These are phyloP conservation scores for Bipolaris zeicola DNA, from an alignment of 2,329 filamentous ascomycete genomes.

Conservation along the genomic window DNA sequence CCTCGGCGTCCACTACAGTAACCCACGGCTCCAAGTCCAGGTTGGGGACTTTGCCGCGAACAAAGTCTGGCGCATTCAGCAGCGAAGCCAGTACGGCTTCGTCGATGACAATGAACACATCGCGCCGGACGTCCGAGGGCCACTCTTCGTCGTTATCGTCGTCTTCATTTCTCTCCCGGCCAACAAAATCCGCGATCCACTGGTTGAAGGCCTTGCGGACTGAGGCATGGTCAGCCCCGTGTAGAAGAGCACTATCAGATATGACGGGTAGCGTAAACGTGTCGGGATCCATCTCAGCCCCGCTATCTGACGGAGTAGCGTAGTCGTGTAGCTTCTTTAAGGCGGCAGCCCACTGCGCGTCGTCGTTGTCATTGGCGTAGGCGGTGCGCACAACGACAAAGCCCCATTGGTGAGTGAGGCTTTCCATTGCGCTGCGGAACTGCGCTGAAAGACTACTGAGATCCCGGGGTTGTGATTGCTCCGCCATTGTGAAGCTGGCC, in stretches of 20 bases:
- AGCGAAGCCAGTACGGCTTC: neutral
- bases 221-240: neutral
- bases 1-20: neutral
- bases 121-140: neutral
- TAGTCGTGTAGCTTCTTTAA: conserved; percentile 1
- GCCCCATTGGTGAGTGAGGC: neutral
- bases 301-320: neutral
- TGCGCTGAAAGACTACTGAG: neutral
- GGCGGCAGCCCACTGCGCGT: neutral
- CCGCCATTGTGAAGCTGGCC: neutral
- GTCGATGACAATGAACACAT: neutral
- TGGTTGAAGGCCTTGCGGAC: neutral
- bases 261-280: neutral
- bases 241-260: neutral
- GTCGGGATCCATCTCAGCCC: neutral
- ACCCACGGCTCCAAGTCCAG: neutral
- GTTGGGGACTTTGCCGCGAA: neutral
- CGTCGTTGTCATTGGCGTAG: neutral
- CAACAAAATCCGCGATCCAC: neutral
- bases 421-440: neutral
- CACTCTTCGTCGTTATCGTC: neutral
- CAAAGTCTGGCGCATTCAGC: neutral
- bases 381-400: neutral
- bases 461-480: neutral
- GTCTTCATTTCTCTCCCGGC: neutral